Evolutionary conservation across 495 filamentous ascomycete genomes (phyloP).

Genomic region (Penicillium maclennaniae): DNA sequence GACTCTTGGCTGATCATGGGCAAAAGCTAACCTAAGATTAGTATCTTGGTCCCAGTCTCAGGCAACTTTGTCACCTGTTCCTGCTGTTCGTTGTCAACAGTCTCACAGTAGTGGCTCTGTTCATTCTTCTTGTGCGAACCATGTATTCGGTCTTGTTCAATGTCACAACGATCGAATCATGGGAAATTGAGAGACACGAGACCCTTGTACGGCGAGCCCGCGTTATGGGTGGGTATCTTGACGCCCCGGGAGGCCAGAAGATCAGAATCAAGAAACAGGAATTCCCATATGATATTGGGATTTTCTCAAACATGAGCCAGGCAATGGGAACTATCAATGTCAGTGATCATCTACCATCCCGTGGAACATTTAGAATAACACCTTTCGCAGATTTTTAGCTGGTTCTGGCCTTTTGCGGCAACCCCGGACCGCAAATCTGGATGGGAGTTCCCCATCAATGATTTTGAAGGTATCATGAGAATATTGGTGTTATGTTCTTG

Average conservation of each 20-base stretch:
- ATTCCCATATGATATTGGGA: conserved; percentile 89
- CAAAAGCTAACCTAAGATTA: conserved; percentile 23
- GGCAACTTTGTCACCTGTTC: conserved; percentile 63
- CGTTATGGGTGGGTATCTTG: conserved; percentile 53
- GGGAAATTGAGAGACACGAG: conserved; percentile 88
- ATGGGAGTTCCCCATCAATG: conserved; percentile 76
- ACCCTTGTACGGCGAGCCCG: conserved; percentile 61
- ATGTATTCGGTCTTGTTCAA: conserved; percentile 57
- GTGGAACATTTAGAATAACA: neutral
- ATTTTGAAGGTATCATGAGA: conserved; percentile 63
- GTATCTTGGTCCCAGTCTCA: conserved; percentile 71
- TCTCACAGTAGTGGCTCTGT: conserved; percentile 61
- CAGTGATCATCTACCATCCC: neutral
- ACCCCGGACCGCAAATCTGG: conserved; percentile 54
- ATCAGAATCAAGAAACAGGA: conserved; percentile 63
- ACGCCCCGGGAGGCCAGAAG: conserved; percentile 56
- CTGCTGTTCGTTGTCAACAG: conserved; percentile 58
- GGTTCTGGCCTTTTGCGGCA: conserved; percentile 62
- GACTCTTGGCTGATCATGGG: neutral
- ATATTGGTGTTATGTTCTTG: neutral
- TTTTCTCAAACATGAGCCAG: conserved; percentile 72
- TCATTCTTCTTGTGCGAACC: conserved; percentile 59
- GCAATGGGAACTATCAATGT: conserved; percentile 63
- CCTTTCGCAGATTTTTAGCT: conserved; percentile 42
- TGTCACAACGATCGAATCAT: conserved; percentile 84